A percentile compares a stretch with the other conserved stretches of the same genome.
phyloP scores from a whole-genome alignment of 257 asterid species.

The Fraxinus americana region DNA sequence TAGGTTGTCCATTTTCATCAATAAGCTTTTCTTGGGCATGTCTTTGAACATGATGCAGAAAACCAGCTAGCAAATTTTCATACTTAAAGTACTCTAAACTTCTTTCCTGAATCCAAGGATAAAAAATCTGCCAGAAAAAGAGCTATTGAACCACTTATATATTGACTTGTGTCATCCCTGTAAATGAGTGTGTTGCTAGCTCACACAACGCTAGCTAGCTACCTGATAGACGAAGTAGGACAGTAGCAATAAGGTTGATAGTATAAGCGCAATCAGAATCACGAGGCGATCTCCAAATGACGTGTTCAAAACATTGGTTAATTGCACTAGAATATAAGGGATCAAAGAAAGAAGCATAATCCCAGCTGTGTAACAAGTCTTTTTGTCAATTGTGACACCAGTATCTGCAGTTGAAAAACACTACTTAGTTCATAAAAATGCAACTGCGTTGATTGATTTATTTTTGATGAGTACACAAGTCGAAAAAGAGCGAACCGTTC shows the following conservation, averaged over 20 bases:
- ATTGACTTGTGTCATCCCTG: background rate
- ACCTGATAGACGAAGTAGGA: constrained; percentile 59
- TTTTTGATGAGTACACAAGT: background rate
- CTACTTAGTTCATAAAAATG: background rate
- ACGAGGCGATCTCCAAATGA: constrained; percentile 28
- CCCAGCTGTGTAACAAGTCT: constrained; percentile 54
- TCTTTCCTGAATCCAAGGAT: constrained; percentile 60
- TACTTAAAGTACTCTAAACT: constrained; percentile 53
- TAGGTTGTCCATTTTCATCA: constrained; percentile 43
- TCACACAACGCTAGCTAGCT: background rate
- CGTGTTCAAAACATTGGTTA: constrained; percentile 25
- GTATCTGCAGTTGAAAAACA: constrained; percentile 32
- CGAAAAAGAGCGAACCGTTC: constrained; percentile 20
- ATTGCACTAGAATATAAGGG: constrained; percentile 50
- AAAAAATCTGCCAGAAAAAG: constrained; percentile 33
- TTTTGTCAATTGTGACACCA: constrained; percentile 43
- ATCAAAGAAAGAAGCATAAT: constrained; percentile 54
- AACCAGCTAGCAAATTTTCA: constrained; percentile 47
- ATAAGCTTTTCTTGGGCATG: constrained; percentile 45
- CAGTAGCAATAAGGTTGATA: constrained; percentile 38
- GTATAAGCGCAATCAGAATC: constrained; percentile 39
- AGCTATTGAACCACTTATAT: background rate
- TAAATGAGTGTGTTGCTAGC: background rate
- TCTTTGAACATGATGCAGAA: constrained; percentile 46
- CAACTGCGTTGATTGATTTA: background rate